These are phyloP conservation scores for Silene uniflora DNA, from an alignment of 148 eudicot genomes.

Conservation along the genomic window DNA sequence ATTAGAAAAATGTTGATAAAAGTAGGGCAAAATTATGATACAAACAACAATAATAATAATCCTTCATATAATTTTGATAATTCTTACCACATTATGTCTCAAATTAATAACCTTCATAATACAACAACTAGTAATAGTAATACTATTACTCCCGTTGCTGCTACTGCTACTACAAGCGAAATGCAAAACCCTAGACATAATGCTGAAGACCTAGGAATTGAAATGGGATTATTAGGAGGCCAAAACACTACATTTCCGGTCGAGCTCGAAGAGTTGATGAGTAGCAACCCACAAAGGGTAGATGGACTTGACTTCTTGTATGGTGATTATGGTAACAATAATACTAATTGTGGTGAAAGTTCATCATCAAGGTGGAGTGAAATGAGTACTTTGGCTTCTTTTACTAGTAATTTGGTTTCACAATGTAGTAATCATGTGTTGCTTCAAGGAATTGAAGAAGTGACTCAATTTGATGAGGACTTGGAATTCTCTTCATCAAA, in stretches of 20 bases:
- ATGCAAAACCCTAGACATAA: slow-evolving; percentile 18
- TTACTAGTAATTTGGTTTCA: slow-evolving; percentile 23
- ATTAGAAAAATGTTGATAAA: slow-evolving; percentile 29
- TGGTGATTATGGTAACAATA: slow-evolving; percentile 29
- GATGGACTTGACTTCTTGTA: slow-evolving; percentile 53
- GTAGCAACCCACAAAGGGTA: slow-evolving; percentile 33
- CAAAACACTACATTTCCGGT: slow-evolving; percentile 30
- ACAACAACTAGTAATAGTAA: neutral
- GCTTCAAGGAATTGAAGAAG: slow-evolving; percentile 25
- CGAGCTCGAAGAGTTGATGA: slow-evolving; percentile 37
- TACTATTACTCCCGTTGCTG: neutral
- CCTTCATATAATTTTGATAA: slow-evolving; percentile 9
- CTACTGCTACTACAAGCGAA: slow-evolving; percentile 12
- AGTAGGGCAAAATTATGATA: too few species aligned
- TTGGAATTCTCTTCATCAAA: slow-evolving; percentile 15
- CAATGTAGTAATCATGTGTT: slow-evolving; percentile 14
- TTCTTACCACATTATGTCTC: slow-evolving; percentile 2
- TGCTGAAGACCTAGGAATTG: slow-evolving; percentile 6
- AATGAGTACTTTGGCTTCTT: slow-evolving; percentile 37
- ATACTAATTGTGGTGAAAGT: slow-evolving; percentile 19
- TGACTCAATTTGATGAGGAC: slow-evolving; percentile 26
- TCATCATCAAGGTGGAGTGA: slow-evolving; percentile 33
- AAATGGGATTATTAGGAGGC: slow-evolving; percentile 17
- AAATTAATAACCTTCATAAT: slow-evolving; percentile 1
- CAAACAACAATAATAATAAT: slow-evolving; percentile 2